phyloP scores from a whole-genome alignment of 352 stramenopile genomes.

The Peronosclerospora sorghi region DNA sequence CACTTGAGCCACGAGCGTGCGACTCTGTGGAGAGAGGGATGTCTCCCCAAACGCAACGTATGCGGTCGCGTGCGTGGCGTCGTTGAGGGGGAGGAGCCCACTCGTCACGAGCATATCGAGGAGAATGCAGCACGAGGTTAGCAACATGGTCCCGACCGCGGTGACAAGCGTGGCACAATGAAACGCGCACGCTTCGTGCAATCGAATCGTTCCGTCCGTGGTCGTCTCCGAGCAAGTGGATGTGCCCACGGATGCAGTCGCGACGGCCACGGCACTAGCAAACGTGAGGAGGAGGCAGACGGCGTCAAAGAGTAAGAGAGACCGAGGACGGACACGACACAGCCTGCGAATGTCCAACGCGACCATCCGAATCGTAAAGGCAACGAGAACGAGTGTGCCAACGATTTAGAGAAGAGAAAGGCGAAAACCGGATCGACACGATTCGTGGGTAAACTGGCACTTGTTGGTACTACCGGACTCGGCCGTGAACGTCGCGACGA shows the following conservation, averaged over 20 bases:
- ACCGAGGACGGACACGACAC: conserved; percentile 26
- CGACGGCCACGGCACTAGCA: conserved; percentile 35
- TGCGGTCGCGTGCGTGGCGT: conserved; percentile 10
- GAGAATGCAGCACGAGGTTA: conserved; percentile 43
- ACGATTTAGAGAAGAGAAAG: conserved; percentile 48
- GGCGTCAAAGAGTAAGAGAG: conserved; percentile 34
- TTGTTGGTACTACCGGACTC: conserved; percentile 33
- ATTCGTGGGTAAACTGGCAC: conserved; percentile 36
- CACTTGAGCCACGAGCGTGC: too few relatives aligned
- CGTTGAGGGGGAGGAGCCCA: conserved; percentile 20
- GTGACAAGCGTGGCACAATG: conserved; percentile 47
- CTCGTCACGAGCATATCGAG: conserved; percentile 44
- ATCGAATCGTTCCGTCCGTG: conserved; percentile 30
- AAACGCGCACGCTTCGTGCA: conserved; percentile 59
- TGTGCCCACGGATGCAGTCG: conserved; percentile 37
- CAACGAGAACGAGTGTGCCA: conserved; percentile 25
- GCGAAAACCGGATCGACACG: conserved; percentile 41
- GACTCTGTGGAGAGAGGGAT: too few relatives aligned
- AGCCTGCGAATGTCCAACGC: conserved; percentile 49
- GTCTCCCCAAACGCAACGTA: conserved; percentile 44
- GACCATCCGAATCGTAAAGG: conserved; percentile 25
- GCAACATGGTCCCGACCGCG: conserved; percentile 40
- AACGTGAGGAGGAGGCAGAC: conserved; percentile 54
- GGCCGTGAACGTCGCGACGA: conserved; percentile 30
- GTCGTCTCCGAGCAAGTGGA: conserved; percentile 40